Evolutionary conservation across 1,284 basidiomycete species (phyloP).

Genomic region (Pseudozyma pruni): DNA sequence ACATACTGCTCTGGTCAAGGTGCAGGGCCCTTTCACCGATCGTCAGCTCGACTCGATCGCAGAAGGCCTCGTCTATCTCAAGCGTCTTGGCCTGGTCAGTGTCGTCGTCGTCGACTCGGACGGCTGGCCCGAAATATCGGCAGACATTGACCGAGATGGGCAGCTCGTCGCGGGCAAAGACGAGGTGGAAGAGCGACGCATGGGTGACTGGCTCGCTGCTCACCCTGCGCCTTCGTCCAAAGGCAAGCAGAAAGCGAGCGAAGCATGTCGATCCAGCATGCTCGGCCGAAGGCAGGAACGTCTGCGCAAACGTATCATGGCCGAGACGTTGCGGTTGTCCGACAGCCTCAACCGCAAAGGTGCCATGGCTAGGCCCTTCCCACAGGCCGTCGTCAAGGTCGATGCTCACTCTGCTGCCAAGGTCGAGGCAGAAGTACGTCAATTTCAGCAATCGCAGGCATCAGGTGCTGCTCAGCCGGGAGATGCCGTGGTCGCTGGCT

Average conservation of each 20-base stretch:
- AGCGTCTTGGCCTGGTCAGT: constrained; percentile 91
- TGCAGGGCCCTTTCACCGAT: constrained; percentile 97
- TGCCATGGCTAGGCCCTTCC: constrained; percentile 83
- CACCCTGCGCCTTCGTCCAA: constrained; percentile 30
- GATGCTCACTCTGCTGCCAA: constrained; percentile 36
- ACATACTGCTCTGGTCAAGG: constrained; percentile 91
- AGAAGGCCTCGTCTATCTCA: constrained; percentile 91
- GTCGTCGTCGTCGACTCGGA: constrained; percentile 95
- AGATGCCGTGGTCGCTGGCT: constrained; percentile 21
- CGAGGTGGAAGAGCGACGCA: constrained; percentile 46
- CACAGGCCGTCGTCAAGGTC: constrained; percentile 57
- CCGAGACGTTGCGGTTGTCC: constrained; percentile 74
- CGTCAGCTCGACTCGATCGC: constrained; percentile 92
- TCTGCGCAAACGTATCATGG: constrained; percentile 79
- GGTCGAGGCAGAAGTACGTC: constrained; percentile 30
- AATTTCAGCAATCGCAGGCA: constrained; percentile 15
- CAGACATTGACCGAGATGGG: constrained; percentile 48
- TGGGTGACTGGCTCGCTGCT: constrained; percentile 55
- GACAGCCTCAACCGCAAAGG: constrained; percentile 84
- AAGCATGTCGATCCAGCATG: constrained; percentile 12
- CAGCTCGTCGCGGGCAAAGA: constrained; percentile 32
- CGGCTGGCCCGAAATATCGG: constrained; percentile 72
- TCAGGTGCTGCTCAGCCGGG: constrained; percentile 5
- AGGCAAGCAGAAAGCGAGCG: constrained; percentile 19
- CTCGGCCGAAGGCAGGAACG: constrained; percentile 48